These are phyloP conservation scores for Neospermospora avenae DNA, from an alignment of 2,329 filamentous ascomycete genomes.

Conservation along the genomic window DNA sequence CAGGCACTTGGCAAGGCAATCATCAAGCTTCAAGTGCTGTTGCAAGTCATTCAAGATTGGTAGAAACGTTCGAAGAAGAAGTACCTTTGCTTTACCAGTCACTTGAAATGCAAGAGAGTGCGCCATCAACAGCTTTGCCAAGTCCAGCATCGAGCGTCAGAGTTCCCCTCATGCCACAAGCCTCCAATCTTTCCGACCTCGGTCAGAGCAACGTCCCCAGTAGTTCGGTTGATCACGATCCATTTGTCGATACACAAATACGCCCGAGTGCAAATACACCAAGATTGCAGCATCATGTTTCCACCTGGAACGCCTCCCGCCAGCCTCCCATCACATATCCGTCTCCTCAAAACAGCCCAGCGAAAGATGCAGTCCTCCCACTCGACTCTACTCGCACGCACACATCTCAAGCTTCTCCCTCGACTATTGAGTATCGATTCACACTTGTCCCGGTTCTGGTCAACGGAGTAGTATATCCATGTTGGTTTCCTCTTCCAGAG, in stretches of 20 bases:
- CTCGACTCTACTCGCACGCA: not conserved
- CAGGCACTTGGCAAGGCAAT: no score
- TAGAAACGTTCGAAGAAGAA: no score
- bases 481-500: not conserved
- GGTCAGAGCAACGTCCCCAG: not conserved
- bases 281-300: not conserved
- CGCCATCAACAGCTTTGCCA: no score
- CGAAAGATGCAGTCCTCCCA: not conserved
- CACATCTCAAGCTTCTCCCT: not conserved
- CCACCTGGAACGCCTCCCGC: not conserved
- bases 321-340: not conserved
- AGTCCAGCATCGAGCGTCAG: no score
- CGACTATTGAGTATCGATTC: not conserved
- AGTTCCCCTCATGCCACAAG: no score
- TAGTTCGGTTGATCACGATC: not conserved
- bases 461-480: not conserved
- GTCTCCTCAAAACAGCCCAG: not conserved
- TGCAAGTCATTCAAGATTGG: no score
- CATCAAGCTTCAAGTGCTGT: no score
- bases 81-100: no score
- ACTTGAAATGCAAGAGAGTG: no score
- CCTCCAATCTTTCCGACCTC: not conserved
- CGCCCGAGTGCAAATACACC: not conserved
- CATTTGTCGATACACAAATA: not conserved
- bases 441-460: not conserved